Percentiles rank a stretch among this genome's conserved stretches.
These are phyloP conservation scores for Puccinia novopanici DNA, from an alignment of 1,284 basidiomycete species.

Conservation along the genomic window DNA sequence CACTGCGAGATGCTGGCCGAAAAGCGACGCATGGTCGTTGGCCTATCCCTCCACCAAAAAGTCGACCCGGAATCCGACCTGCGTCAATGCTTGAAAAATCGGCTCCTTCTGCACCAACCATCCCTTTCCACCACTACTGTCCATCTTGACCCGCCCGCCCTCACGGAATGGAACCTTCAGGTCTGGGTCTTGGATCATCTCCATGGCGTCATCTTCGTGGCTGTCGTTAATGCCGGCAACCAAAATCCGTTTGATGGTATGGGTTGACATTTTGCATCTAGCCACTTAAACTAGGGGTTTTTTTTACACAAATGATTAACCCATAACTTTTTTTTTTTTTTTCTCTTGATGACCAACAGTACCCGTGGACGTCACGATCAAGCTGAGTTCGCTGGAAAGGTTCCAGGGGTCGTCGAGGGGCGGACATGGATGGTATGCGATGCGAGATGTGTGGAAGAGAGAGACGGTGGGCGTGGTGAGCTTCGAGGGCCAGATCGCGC, in stretches of 20 bases:
- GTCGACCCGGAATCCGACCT: conserved; percentile 5
- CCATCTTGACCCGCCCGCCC: not conserved
- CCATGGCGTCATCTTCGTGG: conserved; percentile 26
- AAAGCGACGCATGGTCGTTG: conserved; percentile 38
- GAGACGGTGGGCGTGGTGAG: conserved; percentile 25
- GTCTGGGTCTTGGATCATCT: conserved; percentile 42
- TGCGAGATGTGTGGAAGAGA: conserved; percentile 40
- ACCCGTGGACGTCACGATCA: conserved; percentile 30
- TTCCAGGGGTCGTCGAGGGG: not conserved
- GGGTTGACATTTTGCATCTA: conserved; percentile 1
- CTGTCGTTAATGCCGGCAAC: conserved; percentile 38
- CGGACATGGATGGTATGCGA: conserved; percentile 6
- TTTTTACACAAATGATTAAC: not conserved
- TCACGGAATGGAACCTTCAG: conserved; percentile 33
- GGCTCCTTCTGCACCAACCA: not conserved
- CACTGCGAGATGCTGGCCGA: conserved; percentile 25
- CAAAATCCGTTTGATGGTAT: conserved; percentile 37
- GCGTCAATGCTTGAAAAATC: not conserved
- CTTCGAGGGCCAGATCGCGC: conserved; percentile 20
- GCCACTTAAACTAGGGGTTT: not conserved
- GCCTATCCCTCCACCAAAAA: conserved; percentile 15
- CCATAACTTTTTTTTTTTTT: not conserved
- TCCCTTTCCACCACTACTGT: not conserved
- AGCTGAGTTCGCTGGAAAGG: conserved; percentile 17
- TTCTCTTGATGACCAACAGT: not conserved